A percentile compares a stretch with the other conserved stretches of the same genome.
Conservation (phyloP, 108 stramenopile species). For the Pseudonitzschia delicatissima region DNA sequence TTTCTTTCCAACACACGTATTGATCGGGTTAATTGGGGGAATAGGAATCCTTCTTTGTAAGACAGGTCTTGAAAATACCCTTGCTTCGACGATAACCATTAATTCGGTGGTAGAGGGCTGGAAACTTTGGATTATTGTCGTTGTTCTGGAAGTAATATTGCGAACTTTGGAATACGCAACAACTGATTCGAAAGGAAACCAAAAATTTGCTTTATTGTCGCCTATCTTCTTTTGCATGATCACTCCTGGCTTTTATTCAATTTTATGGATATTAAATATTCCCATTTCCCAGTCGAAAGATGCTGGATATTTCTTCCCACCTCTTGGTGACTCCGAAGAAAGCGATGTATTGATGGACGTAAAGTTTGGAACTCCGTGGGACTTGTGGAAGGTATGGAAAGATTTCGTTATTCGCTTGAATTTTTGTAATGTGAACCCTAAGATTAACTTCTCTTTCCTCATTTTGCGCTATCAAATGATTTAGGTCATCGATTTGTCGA, state of each 20-base stretch:
- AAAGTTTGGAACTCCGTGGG: conserved; percentile 25
- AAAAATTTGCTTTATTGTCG: conserved; percentile 61
- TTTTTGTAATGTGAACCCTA: background rate
- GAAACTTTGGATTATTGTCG: conserved; percentile 43
- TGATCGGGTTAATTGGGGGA: conserved; percentile 84
- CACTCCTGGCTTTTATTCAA: conserved; percentile 71
- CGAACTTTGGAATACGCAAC: conserved; percentile 43
- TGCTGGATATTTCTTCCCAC: conserved; percentile 68
- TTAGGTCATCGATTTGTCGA: conserved; percentile 31
- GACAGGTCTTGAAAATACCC: conserved; percentile 75
- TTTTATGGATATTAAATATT: conserved; percentile 31
- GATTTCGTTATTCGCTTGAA: background rate
- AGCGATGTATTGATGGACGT: background rate
- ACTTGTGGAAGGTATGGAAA: conserved; percentile 30
- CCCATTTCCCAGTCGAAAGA: conserved; percentile 33
- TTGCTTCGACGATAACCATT: conserved; percentile 33
- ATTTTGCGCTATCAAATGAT: conserved; percentile 9
- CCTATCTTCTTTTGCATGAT: conserved; percentile 79
- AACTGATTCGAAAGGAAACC: conserved; percentile 37
- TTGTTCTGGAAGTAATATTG: conserved; percentile 54
- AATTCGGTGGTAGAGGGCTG: conserved; percentile 28
- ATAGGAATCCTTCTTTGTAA: conserved; percentile 73
- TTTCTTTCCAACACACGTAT: conserved; percentile 80
- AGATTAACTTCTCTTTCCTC: background rate
- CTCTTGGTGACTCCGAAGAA: conserved; percentile 13